Conservation (phyloP, 2,329 filamentous ascomycete species). For the Fonsecaea pedrosoi region DNA sequence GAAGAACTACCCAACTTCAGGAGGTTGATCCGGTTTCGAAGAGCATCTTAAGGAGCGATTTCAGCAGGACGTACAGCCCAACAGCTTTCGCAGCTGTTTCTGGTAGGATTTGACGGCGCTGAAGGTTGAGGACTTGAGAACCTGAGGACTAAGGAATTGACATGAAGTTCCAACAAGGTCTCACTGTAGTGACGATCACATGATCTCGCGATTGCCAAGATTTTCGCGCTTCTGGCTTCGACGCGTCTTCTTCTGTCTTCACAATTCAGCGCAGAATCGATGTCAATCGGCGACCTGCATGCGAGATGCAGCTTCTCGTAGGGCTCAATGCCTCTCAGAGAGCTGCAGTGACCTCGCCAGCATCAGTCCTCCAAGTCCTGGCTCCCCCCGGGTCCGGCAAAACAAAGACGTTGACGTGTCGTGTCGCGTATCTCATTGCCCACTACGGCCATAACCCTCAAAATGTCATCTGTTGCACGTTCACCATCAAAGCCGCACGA, state of each 20-base stretch:
- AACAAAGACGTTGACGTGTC: slow-evolving; percentile 91
- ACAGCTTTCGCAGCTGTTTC: no score
- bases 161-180: no score
- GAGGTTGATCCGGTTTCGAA: no score
- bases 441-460: slow-evolving; percentile 75
- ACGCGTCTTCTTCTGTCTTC: slow-evolving; percentile 10
- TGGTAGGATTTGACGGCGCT: no score
- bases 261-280: neutral
- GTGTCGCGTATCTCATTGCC: slow-evolving; percentile 85
- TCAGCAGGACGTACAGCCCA: no score
- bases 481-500: slow-evolving; percentile 90
- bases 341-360: slow-evolving; percentile 68
- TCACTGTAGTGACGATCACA: slow-evolving; percentile 3
- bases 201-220: slow-evolving; percentile 16
- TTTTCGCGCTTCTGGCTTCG: neutral
- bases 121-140: no score
- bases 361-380: slow-evolving; percentile 66
- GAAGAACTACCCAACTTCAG: no score
- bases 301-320: slow-evolving; percentile 59
- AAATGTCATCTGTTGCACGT: slow-evolving; percentile 93
- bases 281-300: slow-evolving; percentile 9
- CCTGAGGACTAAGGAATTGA: no score
- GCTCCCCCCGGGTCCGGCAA: slow-evolving; percentile 78
- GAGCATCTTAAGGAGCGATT: no score
- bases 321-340: slow-evolving; percentile 70